These are phyloP conservation scores for Pulveroboletus sp. DNA, from an alignment of 768 basidiomycete species.

Conservation along the genomic window DNA sequence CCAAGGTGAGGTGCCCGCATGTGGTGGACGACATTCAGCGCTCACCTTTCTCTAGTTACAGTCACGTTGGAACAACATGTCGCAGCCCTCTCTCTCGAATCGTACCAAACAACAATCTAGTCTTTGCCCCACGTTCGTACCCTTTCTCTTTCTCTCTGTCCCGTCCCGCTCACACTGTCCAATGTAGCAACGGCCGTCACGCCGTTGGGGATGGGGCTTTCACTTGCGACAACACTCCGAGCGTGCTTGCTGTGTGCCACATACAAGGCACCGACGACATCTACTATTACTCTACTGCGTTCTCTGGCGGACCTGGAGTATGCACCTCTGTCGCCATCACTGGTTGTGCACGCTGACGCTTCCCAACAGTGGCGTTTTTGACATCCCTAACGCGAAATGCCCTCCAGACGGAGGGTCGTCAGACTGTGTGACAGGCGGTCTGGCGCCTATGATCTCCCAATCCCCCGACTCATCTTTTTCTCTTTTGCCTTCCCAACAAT, in stretches of 20 bases:
- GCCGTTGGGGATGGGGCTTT: constrained; percentile 97
- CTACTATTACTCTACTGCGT: constrained; percentile 91
- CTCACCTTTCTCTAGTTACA: constrained; percentile 8
- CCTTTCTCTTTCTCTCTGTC: neutral
- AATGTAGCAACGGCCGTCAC: constrained; percentile 84
- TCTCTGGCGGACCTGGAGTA: constrained; percentile 91
- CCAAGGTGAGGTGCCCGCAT: constrained; percentile 2
- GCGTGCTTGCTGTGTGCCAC: constrained; percentile 82
- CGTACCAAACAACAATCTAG: constrained; percentile 76
- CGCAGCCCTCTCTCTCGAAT: constrained; percentile 69
- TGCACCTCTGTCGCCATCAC: constrained; percentile 24
- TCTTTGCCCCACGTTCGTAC: constrained; percentile 87
- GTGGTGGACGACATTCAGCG: neutral
- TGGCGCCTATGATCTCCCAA: constrained; percentile 59
- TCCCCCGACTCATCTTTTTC: constrained; percentile 35
- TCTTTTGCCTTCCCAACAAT: constrained; percentile 27
- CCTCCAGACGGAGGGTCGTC: constrained; percentile 95
- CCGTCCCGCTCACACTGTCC: constrained; percentile 12
- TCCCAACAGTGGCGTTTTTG: constrained; percentile 86
- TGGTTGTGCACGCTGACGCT: neutral
- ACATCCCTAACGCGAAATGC: constrained; percentile 87
- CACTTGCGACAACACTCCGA: constrained; percentile 71
- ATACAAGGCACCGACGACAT: constrained; percentile 75
- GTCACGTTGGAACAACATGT: constrained; percentile 88
- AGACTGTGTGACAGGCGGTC: constrained; percentile 91